These are phyloP conservation scores for Aspergillus sp. DNA, from an alignment of 2,329 filamentous ascomycete species.

Conservation along the genomic window DNA sequence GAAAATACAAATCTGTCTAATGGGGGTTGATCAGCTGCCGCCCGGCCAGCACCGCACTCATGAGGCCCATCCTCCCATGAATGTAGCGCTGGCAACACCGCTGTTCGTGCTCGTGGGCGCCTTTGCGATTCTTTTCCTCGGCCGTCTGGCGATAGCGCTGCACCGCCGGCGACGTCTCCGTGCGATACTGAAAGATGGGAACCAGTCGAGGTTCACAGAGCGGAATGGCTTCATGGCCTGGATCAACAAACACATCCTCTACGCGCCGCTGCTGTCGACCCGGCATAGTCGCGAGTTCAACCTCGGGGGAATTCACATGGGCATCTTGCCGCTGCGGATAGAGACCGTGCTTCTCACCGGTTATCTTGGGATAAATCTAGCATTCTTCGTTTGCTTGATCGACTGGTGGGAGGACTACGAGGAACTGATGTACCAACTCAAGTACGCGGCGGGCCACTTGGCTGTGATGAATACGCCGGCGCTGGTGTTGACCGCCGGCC, in stretches of 20 bases:
- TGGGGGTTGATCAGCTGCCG: constrained; percentile 32
- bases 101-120: constrained; percentile 29
- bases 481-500: constrained; percentile 78
- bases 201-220: constrained; percentile 22
- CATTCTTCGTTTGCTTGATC: constrained; percentile 59
- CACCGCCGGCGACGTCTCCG: constrained; percentile 25
- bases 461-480: constrained; percentile 85
- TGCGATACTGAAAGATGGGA: constrained; percentile 16
- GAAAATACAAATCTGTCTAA: background rate
- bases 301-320: constrained; percentile 65
- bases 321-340: constrained; percentile 71
- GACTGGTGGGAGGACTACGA: constrained; percentile 33
- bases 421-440: constrained; percentile 50
- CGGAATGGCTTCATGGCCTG: constrained; percentile 17
- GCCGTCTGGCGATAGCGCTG: constrained; percentile 23
- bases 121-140: constrained; percentile 24
- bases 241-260: constrained; percentile 43
- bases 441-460: constrained; percentile 79
- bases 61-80: constrained; percentile 30
- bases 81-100: constrained; percentile 31
- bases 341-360: constrained; percentile 66
- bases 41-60: constrained; percentile 24
- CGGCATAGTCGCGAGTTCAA: constrained; percentile 73
- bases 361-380: constrained; percentile 68
- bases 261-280: constrained; percentile 67